Conservation (phyloP, 805 yeast species). For the Priceomyces carsonii region DNA sequence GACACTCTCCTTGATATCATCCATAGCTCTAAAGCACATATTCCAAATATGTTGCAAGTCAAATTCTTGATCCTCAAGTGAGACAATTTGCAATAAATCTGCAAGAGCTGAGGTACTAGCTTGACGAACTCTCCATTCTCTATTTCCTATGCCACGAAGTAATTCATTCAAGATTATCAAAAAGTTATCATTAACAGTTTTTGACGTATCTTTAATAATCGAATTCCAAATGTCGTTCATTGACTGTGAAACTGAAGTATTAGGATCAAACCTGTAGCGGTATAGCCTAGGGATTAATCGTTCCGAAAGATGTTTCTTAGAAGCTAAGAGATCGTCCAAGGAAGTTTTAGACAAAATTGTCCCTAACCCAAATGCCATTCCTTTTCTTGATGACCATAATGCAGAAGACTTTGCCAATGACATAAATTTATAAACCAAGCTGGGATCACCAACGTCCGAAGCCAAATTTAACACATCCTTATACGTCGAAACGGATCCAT, state of each 20-base stretch:
- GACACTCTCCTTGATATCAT: constrained; percentile 93
- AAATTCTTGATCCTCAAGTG: constrained; percentile 51
- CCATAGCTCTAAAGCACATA: constrained; percentile 85
- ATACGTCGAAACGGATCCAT: constrained; percentile 86
- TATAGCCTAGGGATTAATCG: constrained; percentile 78
- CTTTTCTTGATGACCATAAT: constrained; percentile 90
- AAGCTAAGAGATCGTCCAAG: constrained; percentile 58
- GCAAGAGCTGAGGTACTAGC: constrained; percentile 75
- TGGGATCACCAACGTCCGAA: constrained; percentile 93
- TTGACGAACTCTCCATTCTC: constrained; percentile 93
- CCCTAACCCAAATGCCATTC: constrained; percentile 92
- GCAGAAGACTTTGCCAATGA: constrained; percentile 84
- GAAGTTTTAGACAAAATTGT: constrained; percentile 78
- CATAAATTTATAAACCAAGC: constrained; percentile 92
- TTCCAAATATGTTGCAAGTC: constrained; percentile 74
- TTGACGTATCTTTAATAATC: constrained; percentile 59
- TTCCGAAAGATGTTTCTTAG: constrained; percentile 54
- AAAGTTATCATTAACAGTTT: constrained; percentile 54
- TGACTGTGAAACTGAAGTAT: constrained; percentile 66
- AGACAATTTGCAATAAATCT: constrained; percentile 66
- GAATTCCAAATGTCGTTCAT: constrained; percentile 90
- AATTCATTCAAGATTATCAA: constrained; percentile 64
- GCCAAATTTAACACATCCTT: constrained; percentile 87
- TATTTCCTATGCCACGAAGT: constrained; percentile 65
- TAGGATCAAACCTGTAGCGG: constrained; percentile 86